Conservation (phyloP, 176 grass and related monocot genomes). For the Panicum miliaceum region DNA sequence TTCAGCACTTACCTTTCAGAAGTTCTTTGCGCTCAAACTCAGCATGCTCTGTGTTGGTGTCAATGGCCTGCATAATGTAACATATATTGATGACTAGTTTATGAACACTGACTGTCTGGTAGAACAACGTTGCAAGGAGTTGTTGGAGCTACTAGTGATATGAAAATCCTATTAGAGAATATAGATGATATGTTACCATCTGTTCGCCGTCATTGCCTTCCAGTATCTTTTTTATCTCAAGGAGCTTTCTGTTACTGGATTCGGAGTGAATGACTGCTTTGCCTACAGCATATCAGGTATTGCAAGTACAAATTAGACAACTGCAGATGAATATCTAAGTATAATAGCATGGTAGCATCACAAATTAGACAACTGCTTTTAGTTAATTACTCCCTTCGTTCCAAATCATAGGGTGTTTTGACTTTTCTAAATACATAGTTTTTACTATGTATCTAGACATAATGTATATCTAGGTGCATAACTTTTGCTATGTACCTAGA, state of each 20-base stretch:
- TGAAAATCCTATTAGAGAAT: not conserved
- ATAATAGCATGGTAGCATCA: not conserved
- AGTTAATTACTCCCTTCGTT: not conserved
- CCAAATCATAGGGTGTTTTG: too few relatives aligned
- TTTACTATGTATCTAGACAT: too few relatives aligned
- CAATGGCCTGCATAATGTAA: slow-evolving; percentile 51
- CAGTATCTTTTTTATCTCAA: slow-evolving; percentile 78
- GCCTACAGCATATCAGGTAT: slow-evolving; percentile 55
- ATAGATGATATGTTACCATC: slow-evolving; percentile 43
- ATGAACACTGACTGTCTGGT: not conserved
- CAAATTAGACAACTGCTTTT: not conserved
- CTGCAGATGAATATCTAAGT: not conserved
- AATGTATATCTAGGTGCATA: too few relatives aligned
- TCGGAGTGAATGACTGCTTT: slow-evolving; percentile 93
- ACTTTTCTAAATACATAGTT: too few relatives aligned
- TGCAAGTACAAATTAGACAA: not conserved
- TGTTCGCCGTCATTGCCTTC: slow-evolving; percentile 52
- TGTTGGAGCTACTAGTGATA: slow-evolving; percentile 4
- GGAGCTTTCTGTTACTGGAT: slow-evolving; percentile 71
- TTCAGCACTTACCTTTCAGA: slow-evolving; percentile 46
- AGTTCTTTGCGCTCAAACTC: slow-evolving; percentile 53
- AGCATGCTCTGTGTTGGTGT: slow-evolving; percentile 53
- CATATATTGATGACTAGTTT: not conserved
- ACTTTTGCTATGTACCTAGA: too few relatives aligned
- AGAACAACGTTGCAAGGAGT: not conserved